Percentiles rank a stretch among this genome's conserved stretches.
Conservation (phyloP, 371 early-diverging fungal species). For the Dentiscutata heterogama region DNA sequence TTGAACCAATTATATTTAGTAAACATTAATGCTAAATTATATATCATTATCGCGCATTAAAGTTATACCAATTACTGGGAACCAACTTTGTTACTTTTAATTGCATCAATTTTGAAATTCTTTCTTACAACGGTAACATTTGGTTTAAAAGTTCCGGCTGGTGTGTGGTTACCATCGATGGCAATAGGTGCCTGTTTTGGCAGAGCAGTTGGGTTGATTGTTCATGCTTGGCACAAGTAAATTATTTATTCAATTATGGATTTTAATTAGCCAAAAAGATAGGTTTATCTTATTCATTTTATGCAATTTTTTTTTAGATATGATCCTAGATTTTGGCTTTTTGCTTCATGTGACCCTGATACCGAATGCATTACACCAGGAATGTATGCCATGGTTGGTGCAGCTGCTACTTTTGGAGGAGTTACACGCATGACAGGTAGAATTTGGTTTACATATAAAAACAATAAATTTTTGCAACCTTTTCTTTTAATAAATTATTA, state of each 20-base stretch:
- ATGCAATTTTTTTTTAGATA: background rate
- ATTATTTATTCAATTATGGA: background rate
- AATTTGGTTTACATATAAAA: background rate
- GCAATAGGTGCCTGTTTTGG: conserved; percentile 84
- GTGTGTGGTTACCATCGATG: conserved; percentile 85
- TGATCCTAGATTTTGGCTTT: conserved; percentile 69
- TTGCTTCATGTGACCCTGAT: conserved; percentile 70
- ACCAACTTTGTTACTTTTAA: conserved; percentile 59
- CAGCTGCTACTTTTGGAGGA: conserved; percentile 92
- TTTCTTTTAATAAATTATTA: background rate
- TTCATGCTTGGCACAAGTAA: conserved; percentile 68
- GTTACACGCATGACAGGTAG: conserved; percentile 91
- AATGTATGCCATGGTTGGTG: conserved; percentile 96
- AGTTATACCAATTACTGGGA: conserved; percentile 50
- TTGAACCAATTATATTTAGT: background rate
- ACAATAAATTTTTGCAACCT: background rate
- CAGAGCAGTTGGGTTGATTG: conserved; percentile 77
- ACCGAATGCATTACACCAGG: conserved; percentile 89
- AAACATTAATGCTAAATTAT: conserved; percentile 1
- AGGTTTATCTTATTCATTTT: background rate
- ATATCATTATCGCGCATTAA: background rate
- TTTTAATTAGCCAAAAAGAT: background rate
- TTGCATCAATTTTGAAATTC: conserved; percentile 75
- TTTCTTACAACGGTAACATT: conserved; percentile 81
- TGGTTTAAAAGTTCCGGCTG: conserved; percentile 83